Evolutionary conservation across 371 early-diverging fungal genomes (phyloP), one percentile per base, ranked within the genome.

Genomic region (Thermomucor indicae-seudaticae): DNA sequence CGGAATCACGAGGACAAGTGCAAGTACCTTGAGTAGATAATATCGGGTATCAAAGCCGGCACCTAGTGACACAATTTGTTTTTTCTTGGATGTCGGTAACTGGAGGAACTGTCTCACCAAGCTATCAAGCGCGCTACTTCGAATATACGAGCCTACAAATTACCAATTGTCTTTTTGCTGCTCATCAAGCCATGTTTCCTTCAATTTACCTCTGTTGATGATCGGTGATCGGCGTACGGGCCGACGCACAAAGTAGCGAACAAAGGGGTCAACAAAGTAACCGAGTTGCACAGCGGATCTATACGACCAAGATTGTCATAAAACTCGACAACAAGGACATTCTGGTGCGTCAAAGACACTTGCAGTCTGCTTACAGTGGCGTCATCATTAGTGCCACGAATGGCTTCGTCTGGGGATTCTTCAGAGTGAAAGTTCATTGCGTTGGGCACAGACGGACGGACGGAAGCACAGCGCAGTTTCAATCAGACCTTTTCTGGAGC

Each of bases 41-140:
- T 85, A 95, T n/a, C 94, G 78, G 0, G 97, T 94, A 59, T 97
- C 97, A 43, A 84, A 88, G 1, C 97, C 97, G 1, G 94, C 91
- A 14, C 97, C 97, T 7, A 96, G 64, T 0, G 85, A 79, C 0
- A 96, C 86, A 41, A 96, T 84, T 59, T 97, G 97, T 40, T 77
- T 80, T 39, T 62, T 65, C 47, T 43, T 43, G n/a, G 28, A 24
- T 5, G 49, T 49, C 27, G 55, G 49, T 12, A 65, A 43, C 6
- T 64, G 55, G 24, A 84, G 53, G 55, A 94, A 95, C 27, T 75
- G 71, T 4, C 58, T 66, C 1, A 92, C 70, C 2, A 90, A 48
- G 0, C 57, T 40, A 42, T 92, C 87, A 10, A 95, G 55, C 0
- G 85, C 85, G 23, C 57, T 42, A 35, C 78, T 82, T 14, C 96